Evolutionary conservation across 2,329 filamentous ascomycete species (phyloP).

Genomic region (Colletotrichum cordylinicola): DNA sequence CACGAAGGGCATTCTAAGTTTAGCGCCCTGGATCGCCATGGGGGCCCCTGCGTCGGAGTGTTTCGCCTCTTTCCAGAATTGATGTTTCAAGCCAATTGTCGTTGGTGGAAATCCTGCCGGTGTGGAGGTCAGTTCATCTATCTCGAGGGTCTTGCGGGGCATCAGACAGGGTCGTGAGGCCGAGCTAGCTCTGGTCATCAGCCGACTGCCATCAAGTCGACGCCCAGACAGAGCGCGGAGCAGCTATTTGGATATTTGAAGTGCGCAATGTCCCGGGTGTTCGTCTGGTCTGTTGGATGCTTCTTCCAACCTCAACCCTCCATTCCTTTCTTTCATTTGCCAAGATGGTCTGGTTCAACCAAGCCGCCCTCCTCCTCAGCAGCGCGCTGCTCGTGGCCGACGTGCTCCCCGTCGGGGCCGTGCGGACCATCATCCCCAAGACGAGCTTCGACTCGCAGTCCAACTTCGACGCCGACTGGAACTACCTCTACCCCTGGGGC

Average conservation of each 20-base stretch:
- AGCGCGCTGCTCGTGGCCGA: constrained; percentile 12
- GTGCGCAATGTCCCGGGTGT: neutral
- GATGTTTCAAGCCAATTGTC: neutral
- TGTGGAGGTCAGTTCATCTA: neutral
- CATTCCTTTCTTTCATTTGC: neutral
- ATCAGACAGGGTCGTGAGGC: neutral
- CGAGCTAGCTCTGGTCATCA: neutral
- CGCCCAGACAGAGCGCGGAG: neutral
- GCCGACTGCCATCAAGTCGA: neutral
- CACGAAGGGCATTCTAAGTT: neutral
- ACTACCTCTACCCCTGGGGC: constrained; percentile 60
- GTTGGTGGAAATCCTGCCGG: neutral
- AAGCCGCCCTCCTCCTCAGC: constrained; percentile 2
- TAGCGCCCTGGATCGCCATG: neutral
- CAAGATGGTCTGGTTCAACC: constrained; percentile 10
- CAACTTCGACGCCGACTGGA: constrained; percentile 50
- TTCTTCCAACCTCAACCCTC: neutral
- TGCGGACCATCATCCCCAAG: constrained; percentile 17
- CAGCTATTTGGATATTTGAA: neutral
- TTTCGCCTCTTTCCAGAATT: constrained; percentile 4
- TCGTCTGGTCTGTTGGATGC: neutral
- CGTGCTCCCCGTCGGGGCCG: neutral
- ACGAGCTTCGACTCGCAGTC: constrained; percentile 8
- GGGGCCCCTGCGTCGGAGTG: neutral
- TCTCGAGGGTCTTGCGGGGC: neutral